Percentiles rank a stretch among this genome's conserved stretches.
Conservation (phyloP, 2,329 filamentous ascomycete species). For the Aspergillus sp. region DNA sequence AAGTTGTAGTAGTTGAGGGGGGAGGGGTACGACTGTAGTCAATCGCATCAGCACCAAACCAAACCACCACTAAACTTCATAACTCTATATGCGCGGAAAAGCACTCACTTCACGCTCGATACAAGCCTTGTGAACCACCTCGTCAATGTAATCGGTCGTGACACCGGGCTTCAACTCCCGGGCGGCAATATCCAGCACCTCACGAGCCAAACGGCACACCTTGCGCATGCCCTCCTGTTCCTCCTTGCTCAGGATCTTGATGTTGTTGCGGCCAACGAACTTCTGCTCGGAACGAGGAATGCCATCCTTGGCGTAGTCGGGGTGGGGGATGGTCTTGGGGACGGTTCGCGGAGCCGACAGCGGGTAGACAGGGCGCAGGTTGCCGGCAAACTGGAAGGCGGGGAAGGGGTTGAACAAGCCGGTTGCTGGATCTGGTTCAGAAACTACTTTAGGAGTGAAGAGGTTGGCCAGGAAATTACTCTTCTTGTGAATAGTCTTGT, state of each 20-base stretch:
- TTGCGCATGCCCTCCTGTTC: conserved; percentile 89
- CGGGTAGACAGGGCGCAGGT: conserved; percentile 82
- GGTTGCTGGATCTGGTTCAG: conserved; percentile 88
- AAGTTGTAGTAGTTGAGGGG: conserved; percentile 95
- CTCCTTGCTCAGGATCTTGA: conserved; percentile 76
- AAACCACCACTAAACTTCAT: too few relatives aligned
- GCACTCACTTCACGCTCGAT: conserved; percentile 80
- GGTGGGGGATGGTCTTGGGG: conserved; percentile 76
- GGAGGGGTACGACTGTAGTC: conserved; percentile 81
- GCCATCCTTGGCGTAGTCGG: conserved; percentile 86
- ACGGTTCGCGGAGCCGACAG: conserved; percentile 72
- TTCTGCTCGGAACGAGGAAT: conserved; percentile 67
- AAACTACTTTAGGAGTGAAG: conserved; percentile 76
- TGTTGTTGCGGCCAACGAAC: conserved; percentile 73
- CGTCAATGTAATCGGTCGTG: conserved; percentile 92
- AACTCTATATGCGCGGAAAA: not conserved
- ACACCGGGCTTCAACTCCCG: conserved; percentile 83
- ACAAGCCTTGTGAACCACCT: conserved; percentile 92
- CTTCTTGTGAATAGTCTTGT: conserved; percentile 85
- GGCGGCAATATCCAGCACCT: conserved; percentile 90
- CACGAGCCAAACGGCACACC: conserved; percentile 80
- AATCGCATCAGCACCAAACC: conserved; percentile 15
- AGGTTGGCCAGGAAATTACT: conserved; percentile 72
- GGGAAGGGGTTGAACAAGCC: conserved; percentile 92
- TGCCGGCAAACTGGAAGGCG: conserved; percentile 77